phyloP scores from a whole-genome alignment of 805 yeast genomes.

The Aciculoconidium aculeatum region DNA sequence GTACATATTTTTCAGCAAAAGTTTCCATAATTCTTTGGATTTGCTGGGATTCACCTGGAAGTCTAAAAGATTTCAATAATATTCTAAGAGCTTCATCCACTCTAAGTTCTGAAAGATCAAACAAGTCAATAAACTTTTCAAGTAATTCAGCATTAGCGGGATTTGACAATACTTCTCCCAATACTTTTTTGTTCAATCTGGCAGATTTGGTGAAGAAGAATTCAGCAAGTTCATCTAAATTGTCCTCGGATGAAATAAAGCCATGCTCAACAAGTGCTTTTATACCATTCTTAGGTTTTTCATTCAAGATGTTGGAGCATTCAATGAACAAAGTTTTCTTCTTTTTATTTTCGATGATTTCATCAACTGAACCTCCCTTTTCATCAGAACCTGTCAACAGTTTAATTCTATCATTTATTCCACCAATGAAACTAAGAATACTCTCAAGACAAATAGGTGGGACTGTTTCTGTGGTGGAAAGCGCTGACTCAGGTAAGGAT shows the following conservation, averaged over 20 bases:
- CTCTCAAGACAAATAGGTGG: conserved; percentile 95
- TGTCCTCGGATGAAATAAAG: conserved; percentile 46
- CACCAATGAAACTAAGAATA: conserved; percentile 60
- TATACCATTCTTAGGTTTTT: conserved; percentile 73
- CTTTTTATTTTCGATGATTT: conserved; percentile 37
- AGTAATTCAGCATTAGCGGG: conserved; percentile 59
- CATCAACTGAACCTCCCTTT: conserved; percentile 13
- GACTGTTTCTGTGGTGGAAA: conserved; percentile 71
- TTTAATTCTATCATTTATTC: conserved; percentile 49
- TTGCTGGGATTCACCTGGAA: conserved; percentile 97
- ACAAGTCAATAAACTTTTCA: conserved; percentile 56
- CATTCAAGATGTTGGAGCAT: conserved; percentile 72
- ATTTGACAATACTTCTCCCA: conserved; percentile 84
- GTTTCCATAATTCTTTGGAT: conserved; percentile 87
- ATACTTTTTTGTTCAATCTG: conserved; percentile 75
- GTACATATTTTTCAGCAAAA: conserved; percentile 76
- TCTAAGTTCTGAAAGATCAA: conserved; percentile 72
- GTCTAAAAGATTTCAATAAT: conserved; percentile 73
- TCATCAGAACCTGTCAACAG: conserved; percentile 9
- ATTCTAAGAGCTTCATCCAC: conserved; percentile 92
- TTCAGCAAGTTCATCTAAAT: conserved; percentile 58
- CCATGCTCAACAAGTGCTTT: conserved; percentile 56
- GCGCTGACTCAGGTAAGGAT: conserved; percentile 82
- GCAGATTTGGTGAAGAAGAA: conserved; percentile 77
- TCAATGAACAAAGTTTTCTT: conserved; percentile 70